A percentile compares a stretch with the other conserved stretches of the same genome.
Conservation (phyloP, 1,284 basidiomycete genomes). For the Trichosporon sp. region DNA sequence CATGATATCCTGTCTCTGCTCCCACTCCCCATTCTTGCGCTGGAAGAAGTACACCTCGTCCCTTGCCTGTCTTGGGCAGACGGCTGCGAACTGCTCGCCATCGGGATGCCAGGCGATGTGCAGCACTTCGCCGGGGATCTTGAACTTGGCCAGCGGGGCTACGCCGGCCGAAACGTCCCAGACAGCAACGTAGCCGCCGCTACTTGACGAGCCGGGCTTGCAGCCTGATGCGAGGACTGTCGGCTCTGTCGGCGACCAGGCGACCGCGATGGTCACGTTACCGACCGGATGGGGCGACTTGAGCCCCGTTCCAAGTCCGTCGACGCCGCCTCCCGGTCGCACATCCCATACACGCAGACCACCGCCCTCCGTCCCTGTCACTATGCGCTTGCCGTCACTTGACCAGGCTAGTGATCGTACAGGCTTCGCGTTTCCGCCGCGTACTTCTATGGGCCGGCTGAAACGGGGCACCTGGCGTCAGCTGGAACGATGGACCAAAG, state of each 20-base stretch:
- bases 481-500: background rate
- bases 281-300: conserved; percentile 30
- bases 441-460: conserved; percentile 19
- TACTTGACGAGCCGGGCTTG: conserved; percentile 19
- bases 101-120: conserved; percentile 40
- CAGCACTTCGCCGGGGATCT: conserved; percentile 34
- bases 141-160: conserved; percentile 27
- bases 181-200: conserved; percentile 26
- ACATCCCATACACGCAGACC: conserved; percentile 28
- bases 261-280: conserved; percentile 31
- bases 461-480: conserved; percentile 23
- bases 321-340: conserved; percentile 4
- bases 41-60: conserved; percentile 42
- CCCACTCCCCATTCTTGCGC: conserved; percentile 25
- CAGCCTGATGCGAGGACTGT: conserved; percentile 37
- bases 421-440: conserved; percentile 24
- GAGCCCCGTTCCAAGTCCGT: background rate
- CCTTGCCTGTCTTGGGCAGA: conserved; percentile 23
- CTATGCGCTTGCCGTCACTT: conserved; percentile 25
- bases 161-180: conserved; percentile 29
- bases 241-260: conserved; percentile 38
- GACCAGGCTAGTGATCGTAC: conserved; percentile 27
- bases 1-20: conserved; percentile 30
- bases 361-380: conserved; percentile 27
- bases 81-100: conserved; percentile 38